Percentiles rank a stretch among this genome's conserved stretches.
phyloP scores from a whole-genome alignment of 257 asterid genomes.

The Forsythia suspensa region DNA sequence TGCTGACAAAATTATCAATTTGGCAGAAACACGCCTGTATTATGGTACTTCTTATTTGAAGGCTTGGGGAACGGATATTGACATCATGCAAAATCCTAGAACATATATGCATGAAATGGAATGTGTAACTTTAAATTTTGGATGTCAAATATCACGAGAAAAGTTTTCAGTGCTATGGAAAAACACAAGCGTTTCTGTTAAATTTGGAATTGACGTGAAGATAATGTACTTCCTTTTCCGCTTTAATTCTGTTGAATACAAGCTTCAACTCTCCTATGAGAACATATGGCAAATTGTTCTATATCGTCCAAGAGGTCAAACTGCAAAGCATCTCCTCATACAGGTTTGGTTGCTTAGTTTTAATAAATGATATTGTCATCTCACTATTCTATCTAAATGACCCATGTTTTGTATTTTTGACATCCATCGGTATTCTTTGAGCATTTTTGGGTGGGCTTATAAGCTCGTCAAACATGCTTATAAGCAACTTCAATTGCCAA shows the following conservation, averaged over 20 bases:
- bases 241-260: constrained; percentile 36
- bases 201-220: constrained; percentile 59
- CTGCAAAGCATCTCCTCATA: constrained; percentile 47
- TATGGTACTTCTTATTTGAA: constrained; percentile 54
- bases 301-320: constrained; percentile 28
- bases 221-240: constrained; percentile 44
- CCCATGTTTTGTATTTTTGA: neutral
- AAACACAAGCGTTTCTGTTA: constrained; percentile 28
- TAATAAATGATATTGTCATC: neutral
- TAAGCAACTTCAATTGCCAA: neutral
- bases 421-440: neutral
- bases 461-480: neutral
- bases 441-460: neutral
- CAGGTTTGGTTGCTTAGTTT: constrained; percentile 50
- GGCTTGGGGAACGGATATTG: constrained; percentile 38
- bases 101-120: constrained; percentile 37
- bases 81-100: constrained; percentile 36
- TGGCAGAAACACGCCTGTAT: constrained; percentile 36
- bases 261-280: constrained; percentile 72
- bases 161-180: constrained; percentile 58
- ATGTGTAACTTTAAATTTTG: constrained; percentile 46
- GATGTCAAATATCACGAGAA: constrained; percentile 57
- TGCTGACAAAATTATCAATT: constrained; percentile 37
- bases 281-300: constrained; percentile 75
- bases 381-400: neutral